Percentiles rank a stretch among this genome's conserved stretches.
These are phyloP conservation scores for Globisporangium cylindrosporum DNA, from an alignment of 352 stramenopile species.

Conservation along the genomic window DNA sequence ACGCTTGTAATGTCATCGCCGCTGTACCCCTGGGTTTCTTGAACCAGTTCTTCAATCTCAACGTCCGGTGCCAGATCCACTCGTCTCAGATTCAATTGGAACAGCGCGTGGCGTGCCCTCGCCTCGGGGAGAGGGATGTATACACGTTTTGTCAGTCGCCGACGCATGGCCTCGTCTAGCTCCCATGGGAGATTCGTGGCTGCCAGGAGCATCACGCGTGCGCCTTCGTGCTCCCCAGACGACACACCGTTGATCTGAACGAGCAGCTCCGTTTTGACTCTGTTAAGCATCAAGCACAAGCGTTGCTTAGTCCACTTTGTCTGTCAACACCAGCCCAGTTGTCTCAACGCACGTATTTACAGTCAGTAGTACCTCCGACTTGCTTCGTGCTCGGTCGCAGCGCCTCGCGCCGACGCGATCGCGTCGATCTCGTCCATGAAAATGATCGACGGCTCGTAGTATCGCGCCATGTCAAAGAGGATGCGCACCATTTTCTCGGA, in stretches of 20 bases:
- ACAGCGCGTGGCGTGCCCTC: conserved; percentile 26
- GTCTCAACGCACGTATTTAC: not conserved
- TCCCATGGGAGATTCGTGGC: conserved; percentile 98
- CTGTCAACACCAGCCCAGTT: not conserved
- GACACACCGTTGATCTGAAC: conserved; percentile 98
- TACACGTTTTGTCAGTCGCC: conserved; percentile 93
- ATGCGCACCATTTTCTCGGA: conserved; percentile 96
- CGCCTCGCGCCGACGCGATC: conserved; percentile 82
- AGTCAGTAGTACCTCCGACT: conserved; percentile 58
- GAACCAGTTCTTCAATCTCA: conserved; percentile 54
- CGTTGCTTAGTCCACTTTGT: not conserved
- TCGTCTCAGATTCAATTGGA: conserved; percentile 30
- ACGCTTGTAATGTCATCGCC: conserved; percentile 82
- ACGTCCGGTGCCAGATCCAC: conserved; percentile 49
- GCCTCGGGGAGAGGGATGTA: conserved; percentile 18
- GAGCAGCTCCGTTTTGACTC: conserved; percentile 97
- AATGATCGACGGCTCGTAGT: conserved; percentile 97
- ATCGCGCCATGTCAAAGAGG: conserved; percentile 97
- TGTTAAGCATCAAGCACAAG: conserved; percentile 32
- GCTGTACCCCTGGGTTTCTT: conserved; percentile 78
- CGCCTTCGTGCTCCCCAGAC: conserved; percentile 55
- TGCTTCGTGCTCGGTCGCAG: conserved; percentile 75
- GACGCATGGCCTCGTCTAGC: conserved; percentile 90
- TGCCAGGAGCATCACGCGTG: conserved; percentile 91
- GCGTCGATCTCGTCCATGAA: conserved; percentile 99